These are phyloP conservation scores for Phylloporus rhodoxanthus DNA, from an alignment of 768 basidiomycete species.

Conservation along the genomic window DNA sequence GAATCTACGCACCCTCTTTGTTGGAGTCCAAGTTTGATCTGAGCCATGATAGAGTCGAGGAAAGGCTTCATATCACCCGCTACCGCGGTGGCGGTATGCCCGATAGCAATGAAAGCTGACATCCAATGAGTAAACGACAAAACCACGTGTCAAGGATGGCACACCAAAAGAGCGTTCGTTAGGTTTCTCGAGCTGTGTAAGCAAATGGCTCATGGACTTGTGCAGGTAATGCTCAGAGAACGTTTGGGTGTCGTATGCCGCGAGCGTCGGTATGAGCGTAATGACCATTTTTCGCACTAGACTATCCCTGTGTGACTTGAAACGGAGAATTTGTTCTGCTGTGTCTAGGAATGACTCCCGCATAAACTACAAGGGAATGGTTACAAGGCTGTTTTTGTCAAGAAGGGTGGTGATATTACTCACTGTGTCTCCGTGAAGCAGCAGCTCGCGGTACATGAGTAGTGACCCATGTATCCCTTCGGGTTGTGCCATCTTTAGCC, in stretches of 20 bases:
- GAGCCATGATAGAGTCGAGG: conserved; percentile 82
- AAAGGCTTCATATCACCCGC: conserved; percentile 95
- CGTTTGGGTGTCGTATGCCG: conserved; percentile 88
- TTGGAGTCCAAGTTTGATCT: conserved; percentile 86
- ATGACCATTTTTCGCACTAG: conserved; percentile 93
- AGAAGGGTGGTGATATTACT: conserved; percentile 23
- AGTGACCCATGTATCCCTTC: conserved; percentile 92
- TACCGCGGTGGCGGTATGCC: conserved; percentile 87
- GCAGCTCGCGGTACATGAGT: conserved; percentile 83
- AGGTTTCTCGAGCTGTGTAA: conserved; percentile 83
- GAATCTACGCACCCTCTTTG: conserved; percentile 61
- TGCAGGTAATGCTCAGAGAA: conserved; percentile 90
- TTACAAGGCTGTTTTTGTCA: conserved; percentile 1
- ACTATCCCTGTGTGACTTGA: conserved; percentile 80
- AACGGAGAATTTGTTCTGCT: conserved; percentile 84
- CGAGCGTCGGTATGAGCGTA: conserved; percentile 90
- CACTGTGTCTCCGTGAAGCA: conserved; percentile 93
- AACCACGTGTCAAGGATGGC: conserved; percentile 10
- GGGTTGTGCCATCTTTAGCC: conserved; percentile 71
- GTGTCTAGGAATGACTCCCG: conserved; percentile 79
- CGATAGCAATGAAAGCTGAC: conserved; percentile 91
- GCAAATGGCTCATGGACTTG: conserved; percentile 87
- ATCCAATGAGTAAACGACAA: conserved; percentile 1
- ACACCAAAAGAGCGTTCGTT: conserved; percentile 82
- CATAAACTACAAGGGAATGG: conserved; percentile 61